A percentile compares a stretch with the other conserved stretches of the same genome.
Conservation (phyloP, 192 early-diverging fungal genomes). For the Chytriomyces hyalinus region DNA sequence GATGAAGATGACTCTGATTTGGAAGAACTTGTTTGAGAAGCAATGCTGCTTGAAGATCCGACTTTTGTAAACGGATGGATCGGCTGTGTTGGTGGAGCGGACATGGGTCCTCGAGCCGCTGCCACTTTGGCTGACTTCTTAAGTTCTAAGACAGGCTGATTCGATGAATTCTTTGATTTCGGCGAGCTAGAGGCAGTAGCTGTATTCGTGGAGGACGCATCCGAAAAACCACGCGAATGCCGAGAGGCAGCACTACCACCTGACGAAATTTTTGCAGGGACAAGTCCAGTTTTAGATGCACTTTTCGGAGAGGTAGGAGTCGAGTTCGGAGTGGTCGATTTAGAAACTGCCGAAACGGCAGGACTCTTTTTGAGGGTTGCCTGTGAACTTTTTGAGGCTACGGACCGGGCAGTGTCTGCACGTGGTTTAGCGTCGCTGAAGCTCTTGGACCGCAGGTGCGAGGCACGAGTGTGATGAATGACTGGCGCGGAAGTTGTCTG, state of each 20-base stretch:
- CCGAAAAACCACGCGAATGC: background rate
- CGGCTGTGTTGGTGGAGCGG: too few species aligned
- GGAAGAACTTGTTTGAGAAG: too few species aligned
- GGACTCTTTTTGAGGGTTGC: background rate
- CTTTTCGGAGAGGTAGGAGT: too few species aligned
- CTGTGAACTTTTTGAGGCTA: background rate
- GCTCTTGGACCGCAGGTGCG: background rate
- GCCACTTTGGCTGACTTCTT: too few species aligned
- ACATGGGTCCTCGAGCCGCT: too few species aligned
- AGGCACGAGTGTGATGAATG: background rate
- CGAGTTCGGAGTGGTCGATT: background rate
- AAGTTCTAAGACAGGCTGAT: too few species aligned
- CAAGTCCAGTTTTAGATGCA: too few species aligned
- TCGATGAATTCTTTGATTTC: background rate
- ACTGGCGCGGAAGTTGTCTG: background rate
- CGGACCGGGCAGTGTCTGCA: background rate
- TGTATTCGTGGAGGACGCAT: background rate
- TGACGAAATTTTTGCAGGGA: too few species aligned
- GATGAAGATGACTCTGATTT: too few species aligned
- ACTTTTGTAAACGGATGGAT: too few species aligned
- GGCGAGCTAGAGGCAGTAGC: background rate
- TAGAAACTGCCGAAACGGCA: background rate
- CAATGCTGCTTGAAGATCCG: too few species aligned
- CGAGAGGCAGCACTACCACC: background rate
- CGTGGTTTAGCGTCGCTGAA: background rate